Evolutionary conservation across 2,329 filamentous ascomycete species (phyloP).

Genomic region (Epicoccum nigrum): DNA sequence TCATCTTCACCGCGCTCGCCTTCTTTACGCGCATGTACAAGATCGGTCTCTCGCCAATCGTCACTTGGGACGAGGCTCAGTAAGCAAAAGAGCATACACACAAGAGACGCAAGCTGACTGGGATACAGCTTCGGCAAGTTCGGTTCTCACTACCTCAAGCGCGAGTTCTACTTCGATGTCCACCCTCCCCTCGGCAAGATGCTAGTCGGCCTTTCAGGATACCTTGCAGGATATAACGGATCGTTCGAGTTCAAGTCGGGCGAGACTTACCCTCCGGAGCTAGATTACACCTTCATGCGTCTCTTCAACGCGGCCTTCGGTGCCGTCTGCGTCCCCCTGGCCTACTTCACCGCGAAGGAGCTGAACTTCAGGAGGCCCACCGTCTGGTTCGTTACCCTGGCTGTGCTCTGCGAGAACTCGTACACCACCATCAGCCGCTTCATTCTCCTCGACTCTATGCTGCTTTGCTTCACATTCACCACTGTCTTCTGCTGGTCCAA

Average conservation of each 20-base stretch:
- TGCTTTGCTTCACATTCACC: slow-evolving; percentile 97
- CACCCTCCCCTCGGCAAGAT: slow-evolving; percentile 98
- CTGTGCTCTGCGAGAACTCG: slow-evolving; percentile 98
- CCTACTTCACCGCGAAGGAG: slow-evolving; percentile 93
- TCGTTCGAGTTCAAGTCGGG: slow-evolving; percentile 99
- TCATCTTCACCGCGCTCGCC: slow-evolving; percentile 67
- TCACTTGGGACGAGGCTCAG: slow-evolving; percentile 80
- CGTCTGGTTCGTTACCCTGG: slow-evolving; percentile 93
- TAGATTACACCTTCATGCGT: slow-evolving; percentile 99
- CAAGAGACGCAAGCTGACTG: slow-evolving; percentile 27
- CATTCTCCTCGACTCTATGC: slow-evolving; percentile 97
- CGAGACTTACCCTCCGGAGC: slow-evolving; percentile 88
- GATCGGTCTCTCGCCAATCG: slow-evolving; percentile 71
- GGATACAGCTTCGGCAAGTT: slow-evolving; percentile 87
- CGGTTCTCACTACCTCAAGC: slow-evolving; percentile 97
- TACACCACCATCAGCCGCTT: slow-evolving; percentile 99
- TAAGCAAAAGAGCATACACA: slow-evolving; percentile 50
- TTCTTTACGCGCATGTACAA: slow-evolving; percentile 72
- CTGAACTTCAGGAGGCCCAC: slow-evolving; percentile 83
- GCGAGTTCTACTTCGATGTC: slow-evolving; percentile 99
- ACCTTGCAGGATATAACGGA: slow-evolving; percentile 96
- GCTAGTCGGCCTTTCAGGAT: slow-evolving; percentile 94
- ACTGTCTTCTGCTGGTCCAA: slow-evolving; percentile 97
- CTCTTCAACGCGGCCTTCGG: slow-evolving; percentile 96
- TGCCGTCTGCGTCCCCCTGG: slow-evolving; percentile 87